Evolutionary conservation across 495 filamentous ascomycete species (phyloP), one percentile per base, ranked within the genome.

Genomic region (Cudoniella acicularis): DNA sequence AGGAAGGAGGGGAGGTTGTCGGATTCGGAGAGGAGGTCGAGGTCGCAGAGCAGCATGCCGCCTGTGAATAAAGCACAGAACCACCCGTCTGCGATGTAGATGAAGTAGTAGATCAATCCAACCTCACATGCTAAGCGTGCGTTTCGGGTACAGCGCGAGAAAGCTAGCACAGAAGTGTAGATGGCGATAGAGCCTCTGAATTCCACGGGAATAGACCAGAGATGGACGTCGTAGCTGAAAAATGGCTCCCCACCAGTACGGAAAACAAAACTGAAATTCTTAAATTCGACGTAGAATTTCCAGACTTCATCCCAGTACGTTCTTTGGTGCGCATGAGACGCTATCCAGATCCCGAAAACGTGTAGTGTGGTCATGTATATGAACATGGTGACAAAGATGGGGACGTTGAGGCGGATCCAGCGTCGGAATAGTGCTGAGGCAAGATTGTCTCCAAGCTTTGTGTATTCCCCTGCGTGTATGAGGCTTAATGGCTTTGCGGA

Each of bases 151-250:
- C 81, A 66, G 27, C 80, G 73, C 16, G 79, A 78, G 17, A 83
- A 73, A 4, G 75, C 85, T 1, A 87, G 58, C 23, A 82, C 73
- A 2, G 76, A 73, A 47, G 86, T 64, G 67, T 87, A 89, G 3
- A 89, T 71, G 49, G 85, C 72, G 60, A 87, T 80, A 13, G 81
- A 85, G 55, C 77, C 78, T 45, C 81, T 75, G 59, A 87, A 85
- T 64, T 89, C 86, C 17, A 88, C 78, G 0, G 86, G 85, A 17
- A 89, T 86, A 21, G 86, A 88, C 86, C 86, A 89, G 0, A 87
- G 69, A 59, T 88, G 85, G 3, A 82, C 79, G 52, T 88, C 84
- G 62, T 87, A 86, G 42, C 48, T 67, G 27, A 82, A 76, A 53
- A 76, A 51, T 76, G 63, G 61, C 75, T 73, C 72, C n/a, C 70